Conservation (phyloP, 2,329 filamentous ascomycete genomes). For the Tolypocladium ophioglossoides region DNA sequence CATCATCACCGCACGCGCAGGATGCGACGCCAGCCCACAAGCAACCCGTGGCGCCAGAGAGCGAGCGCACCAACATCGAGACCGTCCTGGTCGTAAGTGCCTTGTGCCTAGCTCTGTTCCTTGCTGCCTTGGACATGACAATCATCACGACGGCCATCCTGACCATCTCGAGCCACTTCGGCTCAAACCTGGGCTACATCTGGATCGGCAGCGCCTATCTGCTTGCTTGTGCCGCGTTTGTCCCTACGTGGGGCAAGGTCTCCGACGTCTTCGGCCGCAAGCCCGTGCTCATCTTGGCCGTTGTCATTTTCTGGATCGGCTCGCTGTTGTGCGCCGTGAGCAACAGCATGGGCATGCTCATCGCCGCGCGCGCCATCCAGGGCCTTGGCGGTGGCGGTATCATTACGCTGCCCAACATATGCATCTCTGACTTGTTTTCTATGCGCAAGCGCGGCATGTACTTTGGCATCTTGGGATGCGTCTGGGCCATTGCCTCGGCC, state of each 20-base stretch:
- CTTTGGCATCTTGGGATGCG: conserved; percentile 40
- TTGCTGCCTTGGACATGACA: conserved; percentile 46
- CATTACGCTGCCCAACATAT: conserved; percentile 49
- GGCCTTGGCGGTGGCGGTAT: conserved; percentile 47
- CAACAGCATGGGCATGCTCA: conserved; percentile 38
- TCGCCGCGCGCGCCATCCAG: conserved; percentile 45
- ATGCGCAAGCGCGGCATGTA: conserved; percentile 39
- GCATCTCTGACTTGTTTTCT: conserved; percentile 45
- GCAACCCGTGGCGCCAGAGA: conserved; percentile 16
- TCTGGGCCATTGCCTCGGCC: conserved; percentile 55
- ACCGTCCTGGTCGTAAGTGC: conserved; percentile 29
- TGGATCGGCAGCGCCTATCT: conserved; percentile 72
- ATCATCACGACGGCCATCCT: conserved; percentile 59
- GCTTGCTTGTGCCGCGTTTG: conserved; percentile 55
- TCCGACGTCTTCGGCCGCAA: conserved; percentile 50
- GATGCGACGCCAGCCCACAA: not conserved
- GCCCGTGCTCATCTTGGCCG: conserved; percentile 38
- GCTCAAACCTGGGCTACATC: conserved; percentile 59
- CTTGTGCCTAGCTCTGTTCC: conserved; percentile 35
- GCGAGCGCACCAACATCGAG: conserved; percentile 24
- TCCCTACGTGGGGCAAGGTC: conserved; percentile 59
- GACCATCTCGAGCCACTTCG: conserved; percentile 51
- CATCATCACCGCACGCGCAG: not conserved
- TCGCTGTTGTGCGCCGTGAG: conserved; percentile 43
- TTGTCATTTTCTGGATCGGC: conserved; percentile 42